Base-by-base conservation (phyloP, 2,329 filamentous ascomycete genomes). In the Microsporum canis region DNA sequence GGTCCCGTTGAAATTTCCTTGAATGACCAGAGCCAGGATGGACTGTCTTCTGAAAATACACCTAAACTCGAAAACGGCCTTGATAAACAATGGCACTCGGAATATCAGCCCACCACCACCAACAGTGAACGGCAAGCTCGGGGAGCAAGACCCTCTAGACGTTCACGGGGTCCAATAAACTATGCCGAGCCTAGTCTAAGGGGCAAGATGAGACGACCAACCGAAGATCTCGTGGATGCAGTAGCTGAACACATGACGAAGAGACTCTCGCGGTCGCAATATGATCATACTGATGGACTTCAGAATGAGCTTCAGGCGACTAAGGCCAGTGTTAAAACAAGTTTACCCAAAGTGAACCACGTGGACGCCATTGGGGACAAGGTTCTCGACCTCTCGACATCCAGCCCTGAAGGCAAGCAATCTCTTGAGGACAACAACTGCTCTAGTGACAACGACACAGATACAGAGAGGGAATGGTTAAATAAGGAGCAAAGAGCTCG, bases 171-270 rank as follows among this genome's bases (percentile, higher is more conserved):
- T 8, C 80, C 84, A 57, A 82, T 94, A 63, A 92, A 88, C 76
- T 94, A 94, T 71, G 87, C 88, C 8, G 88, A 92, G 71, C 89
- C 89, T 1, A 92, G 88, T 68, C 77, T 94, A 47, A 82, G 87
- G 64, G 87, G 86, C 69, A 94, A 94, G 75, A 91, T 94, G 88
- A 82, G 89, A 62, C 82, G 89, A 62, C 88, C 89, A 27, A 88
- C 86, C 1, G 89, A 89, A 69, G 84, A 89, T 65, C 74, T 91
- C 7, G 82, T 87, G 39, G 88, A 91, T 71, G 88, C 88, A 1
- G 88, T 92, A 82, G n/a, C 38, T 17, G 38, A 59, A 12, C 8
- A 41, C 33, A 23, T 31, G 5, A 38, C 33, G 4, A 36, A 45
- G 45, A 41, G 57, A 14, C 57, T 47, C 51, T 59, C 57, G 12